Percentiles rank a stretch among this genome's conserved stretches.
phyloP scores from a whole-genome alignment of 441 rosid genomes.

The Heliophila coronopifolia region DNA sequence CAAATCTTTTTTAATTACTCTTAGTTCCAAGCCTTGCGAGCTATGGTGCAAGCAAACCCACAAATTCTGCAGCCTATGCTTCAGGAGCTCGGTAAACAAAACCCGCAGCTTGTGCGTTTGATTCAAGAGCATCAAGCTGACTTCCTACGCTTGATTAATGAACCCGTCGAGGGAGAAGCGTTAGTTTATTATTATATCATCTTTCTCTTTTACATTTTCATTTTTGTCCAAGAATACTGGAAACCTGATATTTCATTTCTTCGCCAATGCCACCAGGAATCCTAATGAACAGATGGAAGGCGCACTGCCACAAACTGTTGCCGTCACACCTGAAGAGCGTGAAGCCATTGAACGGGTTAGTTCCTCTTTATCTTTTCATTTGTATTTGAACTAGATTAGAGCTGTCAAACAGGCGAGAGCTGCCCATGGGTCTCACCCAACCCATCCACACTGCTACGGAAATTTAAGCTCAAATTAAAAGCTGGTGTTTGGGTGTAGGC shows the following conservation, averaged over 20 bases:
- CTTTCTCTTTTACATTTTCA: neutral
- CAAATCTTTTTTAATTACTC: neutral
- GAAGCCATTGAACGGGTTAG: constrained; percentile 86
- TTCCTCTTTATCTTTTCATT: neutral
- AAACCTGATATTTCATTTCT: constrained; percentile 7
- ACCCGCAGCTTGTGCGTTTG: constrained; percentile 60
- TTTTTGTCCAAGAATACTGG: neutral
- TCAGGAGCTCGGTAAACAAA: constrained; percentile 84
- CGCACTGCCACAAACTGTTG: constrained; percentile 71
- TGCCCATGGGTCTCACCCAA: too few species aligned
- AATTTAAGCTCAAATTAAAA: too few species aligned
- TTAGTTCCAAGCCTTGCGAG: constrained; percentile 79
- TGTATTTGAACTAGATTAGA: neutral
- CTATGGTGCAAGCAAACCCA: constrained; percentile 87
- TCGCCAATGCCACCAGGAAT: constrained; percentile 35
- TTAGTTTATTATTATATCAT: constrained; percentile 22
- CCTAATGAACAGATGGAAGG: constrained; percentile 60
- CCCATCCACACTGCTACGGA: too few species aligned
- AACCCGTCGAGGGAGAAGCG: constrained; percentile 77
- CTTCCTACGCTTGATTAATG: constrained; percentile 70
- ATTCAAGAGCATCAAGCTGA: constrained; percentile 80
- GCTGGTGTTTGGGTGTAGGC: too few species aligned
- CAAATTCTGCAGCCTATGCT: constrained; percentile 88
- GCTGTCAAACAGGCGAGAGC: too few species aligned
- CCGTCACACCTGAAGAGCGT: constrained; percentile 83